phyloP scores from a whole-genome alignment of 495 filamentous ascomycete species.

The Hyphodiscus hymeniophilus region DNA sequence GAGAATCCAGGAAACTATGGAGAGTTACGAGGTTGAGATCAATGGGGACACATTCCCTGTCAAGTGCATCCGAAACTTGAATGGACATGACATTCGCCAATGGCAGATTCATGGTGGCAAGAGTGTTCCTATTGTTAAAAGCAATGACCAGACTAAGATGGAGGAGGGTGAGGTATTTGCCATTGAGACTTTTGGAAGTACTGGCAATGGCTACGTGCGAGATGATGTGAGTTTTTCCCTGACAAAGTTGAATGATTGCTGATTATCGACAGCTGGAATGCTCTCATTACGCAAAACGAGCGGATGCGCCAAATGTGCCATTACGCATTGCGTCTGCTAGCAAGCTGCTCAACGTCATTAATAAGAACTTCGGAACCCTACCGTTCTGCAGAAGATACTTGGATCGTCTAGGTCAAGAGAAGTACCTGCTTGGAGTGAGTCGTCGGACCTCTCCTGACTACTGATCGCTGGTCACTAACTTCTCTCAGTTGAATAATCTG shows the following conservation, averaged over 20 bases:
- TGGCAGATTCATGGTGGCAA: slow-evolving; percentile 86
- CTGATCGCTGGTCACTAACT: not conserved
- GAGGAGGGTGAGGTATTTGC: slow-evolving; percentile 91
- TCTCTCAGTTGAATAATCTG: slow-evolving; percentile 74
- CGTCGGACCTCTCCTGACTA: not conserved
- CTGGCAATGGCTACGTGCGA: slow-evolving; percentile 74
- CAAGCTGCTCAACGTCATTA: slow-evolving; percentile 74
- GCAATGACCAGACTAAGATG: slow-evolving; percentile 75
- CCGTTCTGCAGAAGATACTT: slow-evolving; percentile 82
- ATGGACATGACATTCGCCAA: slow-evolving; percentile 79
- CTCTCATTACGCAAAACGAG: slow-evolving; percentile 65
- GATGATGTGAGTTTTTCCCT: slow-evolving; percentile 51
- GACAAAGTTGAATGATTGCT: not conserved
- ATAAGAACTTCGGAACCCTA: slow-evolving; percentile 86
- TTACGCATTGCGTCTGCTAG: slow-evolving; percentile 70
- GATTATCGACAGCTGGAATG: slow-evolving; percentile 45
- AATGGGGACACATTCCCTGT: slow-evolving; percentile 70
- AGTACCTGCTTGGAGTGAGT: slow-evolving; percentile 76
- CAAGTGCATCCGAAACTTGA: slow-evolving; percentile 81
- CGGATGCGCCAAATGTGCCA: slow-evolving; percentile 57
- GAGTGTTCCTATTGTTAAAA: slow-evolving; percentile 86
- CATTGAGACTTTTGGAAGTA: slow-evolving; percentile 91
- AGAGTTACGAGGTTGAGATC: slow-evolving; percentile 78
- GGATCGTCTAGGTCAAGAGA: slow-evolving; percentile 78
- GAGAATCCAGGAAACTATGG: slow-evolving; percentile 79